Evolutionary conservation across 2,329 filamentous ascomycete genomes (phyloP), one percentile per base, ranked within the genome.

Genomic region (Nemania abortiva): DNA sequence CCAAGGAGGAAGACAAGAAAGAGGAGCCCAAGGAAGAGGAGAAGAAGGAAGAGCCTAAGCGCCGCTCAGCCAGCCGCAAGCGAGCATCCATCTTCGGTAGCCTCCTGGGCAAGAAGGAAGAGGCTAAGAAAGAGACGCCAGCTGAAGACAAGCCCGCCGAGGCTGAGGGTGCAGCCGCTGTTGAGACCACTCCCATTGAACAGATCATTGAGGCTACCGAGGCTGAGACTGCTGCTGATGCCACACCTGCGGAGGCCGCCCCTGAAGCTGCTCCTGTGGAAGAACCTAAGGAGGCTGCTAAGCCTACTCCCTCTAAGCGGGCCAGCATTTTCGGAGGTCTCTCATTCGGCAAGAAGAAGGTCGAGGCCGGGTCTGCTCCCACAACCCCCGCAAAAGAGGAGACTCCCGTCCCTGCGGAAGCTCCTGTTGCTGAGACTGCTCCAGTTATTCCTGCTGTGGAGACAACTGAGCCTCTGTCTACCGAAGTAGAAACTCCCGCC

Each of bases 61-160:
- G 86, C 73, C 87, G 89, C 77, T 90, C 88, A 74, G 85, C 86
- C 59, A 90, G 88, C 79, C 87, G 87, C 77, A 91, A 91, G 88
- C 89, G 89, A 61, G 82, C 83, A 55, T 91, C 89, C 63, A 87
- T 91, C 82, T 90, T 91, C 76, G 87, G 86, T 74, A 82, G 77
- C 75, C 84, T 90, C 71, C 78, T 85, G 6, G 84, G 85, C 76
- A 87, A 88, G 82, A 89, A 88, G 82, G 84, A 86, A 66, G 82
- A 84, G 77, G 77, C 78, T 69, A 78, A 74, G 80, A 82, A 80
- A 74, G 74, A 77, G 69, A 52, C 67, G 10, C 37, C 75, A n/a
- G 71, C 69, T 42, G 79, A 81, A 66, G 81, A 82, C 69, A 81
- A 82, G 77, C 81, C 76, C 2, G 77, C 74, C 15, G 80, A 81